Evolutionary conservation across 306 rosid species (phyloP), one percentile per base, ranked within the genome.

Genomic region (Calophaca sinica): DNA sequence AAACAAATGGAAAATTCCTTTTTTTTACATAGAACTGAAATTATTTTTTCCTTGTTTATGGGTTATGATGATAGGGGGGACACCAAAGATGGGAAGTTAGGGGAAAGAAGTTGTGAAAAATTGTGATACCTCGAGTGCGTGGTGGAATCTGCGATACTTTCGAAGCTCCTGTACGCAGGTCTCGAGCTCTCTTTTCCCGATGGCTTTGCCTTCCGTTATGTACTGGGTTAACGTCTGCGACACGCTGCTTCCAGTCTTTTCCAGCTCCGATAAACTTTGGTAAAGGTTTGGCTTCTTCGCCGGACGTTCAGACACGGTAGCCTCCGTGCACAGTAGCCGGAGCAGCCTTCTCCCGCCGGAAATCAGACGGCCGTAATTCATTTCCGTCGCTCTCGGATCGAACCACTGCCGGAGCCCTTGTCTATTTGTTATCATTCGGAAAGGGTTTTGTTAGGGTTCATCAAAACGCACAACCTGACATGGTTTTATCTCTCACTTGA

Each of bases 101-200:
- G 1, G 49, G 9, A n/a, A n/a, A n/a, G n/a, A n/a, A n/a, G n/a
- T n/a, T n/a, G n/a, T 10, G 4, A 13, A 51, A 57, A 38, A 39
- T 7, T 44, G n/a, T 3, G 50, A 76, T 59, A 89, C 99, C 97
- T 94, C 85, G 12, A 92, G 90, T 32, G 97, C 91, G 28, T 75
- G 84, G 20, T 81, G 68, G 77, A 76, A 85, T 68, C 28, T 65
- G 31, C 81, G 64, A 78, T 86, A 87, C 83, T 81, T 85, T 64
- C 96, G 88, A 61, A 92, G 97, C 88, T 81, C 83, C 76, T 60
- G 76, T 57, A 86, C 63, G 84, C 88, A 87, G 2, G 38, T 15
- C 4, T 48, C 81, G 32, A 92, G 96, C 32, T 86, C 85, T 1
- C 1, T 0, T 75, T 87, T 94, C 66, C 59, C 51, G 15, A 90